Evolutionary conservation across 2,329 filamentous ascomycete species (phyloP), one percentile per base, ranked within the genome.

Genomic region (Cyanodermella asteris): DNA sequence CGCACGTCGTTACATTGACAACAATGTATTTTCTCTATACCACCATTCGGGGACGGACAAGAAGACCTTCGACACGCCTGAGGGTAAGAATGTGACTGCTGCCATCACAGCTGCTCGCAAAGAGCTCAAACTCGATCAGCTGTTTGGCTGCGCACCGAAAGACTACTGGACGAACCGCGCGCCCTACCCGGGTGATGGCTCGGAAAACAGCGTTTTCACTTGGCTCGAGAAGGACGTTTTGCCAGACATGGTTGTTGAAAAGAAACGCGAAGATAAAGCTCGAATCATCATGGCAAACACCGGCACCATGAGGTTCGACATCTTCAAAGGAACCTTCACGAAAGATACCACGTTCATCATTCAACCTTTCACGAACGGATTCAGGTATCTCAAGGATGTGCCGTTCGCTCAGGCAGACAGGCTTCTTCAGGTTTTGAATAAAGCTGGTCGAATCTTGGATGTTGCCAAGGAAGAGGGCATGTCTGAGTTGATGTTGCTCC

Each of bases 291-390:
- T 94, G 25, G 59, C 76, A 28, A 97, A 97, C 48, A 91, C 78
- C 0, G 87, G 87, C 14, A 77, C 76, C 4, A 69, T 97, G 35
- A 75, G 87, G 22, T 97, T 94, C 46, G 87, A 97, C 45, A 76
- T 97, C 32, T 91, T 93, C 58, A 69, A 84, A 45, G 87, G 87
- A 0, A 57, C 72, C 0, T 94, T 94, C 42, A 94, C 87, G 0
- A 67, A 69, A 19, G 87, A 97, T 44, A 73, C 72, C 4, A 78
- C 75, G 0, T 94, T 69, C 42, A 72, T 84, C 19, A 61, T 94
- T 15, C 90, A 76, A 6, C 87, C 87, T 0, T 97, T 97, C 44
- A 68, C 66, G 2, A 91, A 73, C 46, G 65, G 63, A 2, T 74
- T 93, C 45, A 58, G 61, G 14, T 80, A 70, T 36, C 58, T 93